Conservation (phyloP, 2,329 filamentous ascomycete species). For the Fusarium sp. region DNA sequence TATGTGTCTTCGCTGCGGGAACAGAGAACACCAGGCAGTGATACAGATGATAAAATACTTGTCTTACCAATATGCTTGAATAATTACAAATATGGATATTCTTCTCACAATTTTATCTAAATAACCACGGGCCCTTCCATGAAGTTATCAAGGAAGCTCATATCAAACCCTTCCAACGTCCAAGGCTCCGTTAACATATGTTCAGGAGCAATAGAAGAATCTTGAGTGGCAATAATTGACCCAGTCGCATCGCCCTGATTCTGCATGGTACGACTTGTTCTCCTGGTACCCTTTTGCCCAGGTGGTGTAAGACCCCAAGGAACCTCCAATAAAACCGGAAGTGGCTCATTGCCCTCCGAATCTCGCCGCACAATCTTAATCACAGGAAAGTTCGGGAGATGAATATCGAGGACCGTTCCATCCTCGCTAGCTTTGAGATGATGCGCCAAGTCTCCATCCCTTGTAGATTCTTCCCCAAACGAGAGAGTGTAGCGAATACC, state of each 20-base stretch:
- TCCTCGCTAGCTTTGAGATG: slow-evolving; percentile 12
- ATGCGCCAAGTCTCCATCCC: slow-evolving; percentile 44
- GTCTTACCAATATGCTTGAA: neutral
- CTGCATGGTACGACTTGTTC: accelerated
- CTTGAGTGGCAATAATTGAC: neutral
- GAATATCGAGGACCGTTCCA: slow-evolving; percentile 51
- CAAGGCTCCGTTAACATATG: neutral
- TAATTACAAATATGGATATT: neutral
- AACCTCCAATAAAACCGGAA: neutral
- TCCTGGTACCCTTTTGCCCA: neutral
- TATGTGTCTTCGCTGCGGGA: too few species aligned
- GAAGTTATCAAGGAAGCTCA: slow-evolving; percentile 21
- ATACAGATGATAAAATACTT: neutral
- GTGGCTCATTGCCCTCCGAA: neutral
- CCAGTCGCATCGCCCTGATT: too few species aligned
- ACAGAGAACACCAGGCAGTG: neutral
- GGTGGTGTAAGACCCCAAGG: neutral
- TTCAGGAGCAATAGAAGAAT: too few species aligned
- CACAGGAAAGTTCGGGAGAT: slow-evolving; percentile 59
- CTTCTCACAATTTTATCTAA: neutral
- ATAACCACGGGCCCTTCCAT: slow-evolving; percentile 9
- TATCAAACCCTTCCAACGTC: slow-evolving; percentile 15
- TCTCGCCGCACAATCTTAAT: slow-evolving; percentile 51
- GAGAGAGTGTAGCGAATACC: slow-evolving; percentile 46
- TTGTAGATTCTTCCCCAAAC: slow-evolving; percentile 31